phyloP scores from a whole-genome alignment of 1,284 basidiomycete species.

The Ustilago shanxiensis region DNA sequence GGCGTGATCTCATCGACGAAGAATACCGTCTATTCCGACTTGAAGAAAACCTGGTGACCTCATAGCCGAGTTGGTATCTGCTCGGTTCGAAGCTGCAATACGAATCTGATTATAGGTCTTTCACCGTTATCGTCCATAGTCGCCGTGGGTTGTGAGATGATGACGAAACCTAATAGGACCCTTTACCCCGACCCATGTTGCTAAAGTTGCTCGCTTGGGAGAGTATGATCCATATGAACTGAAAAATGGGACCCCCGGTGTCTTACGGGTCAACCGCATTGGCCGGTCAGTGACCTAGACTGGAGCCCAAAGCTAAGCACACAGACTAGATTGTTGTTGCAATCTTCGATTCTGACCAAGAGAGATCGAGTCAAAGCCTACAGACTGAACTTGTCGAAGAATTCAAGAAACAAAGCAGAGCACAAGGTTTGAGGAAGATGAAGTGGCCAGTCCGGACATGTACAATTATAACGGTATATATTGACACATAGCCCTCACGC shows the following conservation, averaged over 20 bases:
- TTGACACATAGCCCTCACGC: neutral
- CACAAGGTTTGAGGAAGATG: no score
- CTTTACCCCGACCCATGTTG: neutral
- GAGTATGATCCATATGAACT: neutral
- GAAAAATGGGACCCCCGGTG: neutral
- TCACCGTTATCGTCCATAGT: neutral
- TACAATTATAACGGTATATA: no score
- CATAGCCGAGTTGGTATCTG: neutral
- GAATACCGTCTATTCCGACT: neutral
- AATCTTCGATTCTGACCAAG: no score
- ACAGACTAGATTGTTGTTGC: no score
- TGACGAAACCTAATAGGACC: neutral
- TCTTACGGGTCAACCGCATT: neutral
- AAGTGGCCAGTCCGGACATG: no score
- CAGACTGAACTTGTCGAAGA: no score
- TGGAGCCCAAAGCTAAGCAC: no score
- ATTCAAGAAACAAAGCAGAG: no score
- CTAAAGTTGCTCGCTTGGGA: neutral
- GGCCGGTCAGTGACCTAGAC: no score
- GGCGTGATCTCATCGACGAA: neutral
- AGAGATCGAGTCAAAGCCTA: no score
- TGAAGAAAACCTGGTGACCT: neutral
- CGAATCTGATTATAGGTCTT: neutral
- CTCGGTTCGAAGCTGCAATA: neutral
- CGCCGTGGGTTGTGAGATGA: neutral